Evolutionary conservation across 2,329 filamentous ascomycete genomes (phyloP).

Genomic region (Paecilomyces sp.): DNA sequence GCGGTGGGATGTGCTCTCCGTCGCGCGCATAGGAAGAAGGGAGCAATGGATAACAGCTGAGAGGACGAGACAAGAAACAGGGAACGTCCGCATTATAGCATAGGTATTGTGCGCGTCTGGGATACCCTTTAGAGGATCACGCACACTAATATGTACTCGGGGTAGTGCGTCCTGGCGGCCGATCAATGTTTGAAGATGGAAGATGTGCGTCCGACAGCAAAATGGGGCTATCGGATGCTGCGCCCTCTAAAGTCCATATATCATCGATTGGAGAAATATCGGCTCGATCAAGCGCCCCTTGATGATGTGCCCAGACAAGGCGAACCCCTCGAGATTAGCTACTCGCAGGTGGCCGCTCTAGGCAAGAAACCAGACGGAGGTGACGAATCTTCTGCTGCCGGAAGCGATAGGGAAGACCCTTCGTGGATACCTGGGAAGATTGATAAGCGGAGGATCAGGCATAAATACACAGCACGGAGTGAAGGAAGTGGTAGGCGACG

Average conservation of each 20-base stretch:
- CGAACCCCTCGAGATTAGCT: slow-evolving; percentile 5
- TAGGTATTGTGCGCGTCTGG: neutral
- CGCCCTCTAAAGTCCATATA: slow-evolving; percentile 35
- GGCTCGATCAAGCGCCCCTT: slow-evolving; percentile 24
- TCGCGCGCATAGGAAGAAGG: neutral
- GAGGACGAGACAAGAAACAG: neutral
- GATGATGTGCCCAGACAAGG: slow-evolving; percentile 13
- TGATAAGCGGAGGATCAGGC: slow-evolving; percentile 25
- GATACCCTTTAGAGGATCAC: neutral
- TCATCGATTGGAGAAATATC: slow-evolving; percentile 33
- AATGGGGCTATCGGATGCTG: slow-evolving; percentile 38
- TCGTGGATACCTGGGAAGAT: slow-evolving; percentile 31
- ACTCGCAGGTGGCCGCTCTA: slow-evolving; percentile 2
- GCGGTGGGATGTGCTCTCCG: neutral
- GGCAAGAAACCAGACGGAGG: slow-evolving; percentile 4
- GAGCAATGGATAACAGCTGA: neutral
- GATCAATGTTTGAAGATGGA: slow-evolving; percentile 17
- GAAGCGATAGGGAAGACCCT: slow-evolving; percentile 30
- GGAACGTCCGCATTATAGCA: neutral
- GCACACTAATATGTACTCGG: neutral
- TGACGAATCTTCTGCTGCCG: slow-evolving; percentile 19
- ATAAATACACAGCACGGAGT: slow-evolving; percentile 29
- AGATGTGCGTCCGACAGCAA: slow-evolving; percentile 31
- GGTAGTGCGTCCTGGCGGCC: neutral
- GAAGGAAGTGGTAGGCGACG: slow-evolving; percentile 17